Conservation (phyloP, 768 basidiomycete genomes). For the Lactarius pseudohatsudake region DNA sequence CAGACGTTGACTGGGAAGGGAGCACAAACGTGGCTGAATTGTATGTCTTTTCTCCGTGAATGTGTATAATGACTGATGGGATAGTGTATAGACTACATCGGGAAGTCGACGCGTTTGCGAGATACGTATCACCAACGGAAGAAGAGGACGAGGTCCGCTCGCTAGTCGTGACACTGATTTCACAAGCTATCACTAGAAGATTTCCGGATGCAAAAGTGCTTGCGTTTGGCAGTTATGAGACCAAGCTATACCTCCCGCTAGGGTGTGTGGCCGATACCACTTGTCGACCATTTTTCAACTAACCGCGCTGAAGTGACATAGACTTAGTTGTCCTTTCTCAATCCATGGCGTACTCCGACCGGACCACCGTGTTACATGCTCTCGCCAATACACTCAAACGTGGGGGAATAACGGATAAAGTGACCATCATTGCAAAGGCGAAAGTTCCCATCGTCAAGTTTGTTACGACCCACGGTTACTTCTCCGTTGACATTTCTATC, state of each 20-base stretch:
- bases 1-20: slow-evolving; percentile 64
- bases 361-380: slow-evolving; percentile 66
- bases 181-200: slow-evolving; percentile 54
- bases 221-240: slow-evolving; percentile 92
- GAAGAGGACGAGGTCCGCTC: slow-evolving; percentile 84
- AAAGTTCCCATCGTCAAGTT: slow-evolving; percentile 98
- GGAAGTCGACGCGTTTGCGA: slow-evolving; percentile 82
- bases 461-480: slow-evolving; percentile 71
- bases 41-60: slow-evolving; percentile 45
- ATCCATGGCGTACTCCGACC: slow-evolving; percentile 69
- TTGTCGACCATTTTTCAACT: slow-evolving; percentile 12
- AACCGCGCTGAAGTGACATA: slow-evolving; percentile 66
- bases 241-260: slow-evolving; percentile 87
- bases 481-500: slow-evolving; percentile 91
- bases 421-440: slow-evolving; percentile 89
- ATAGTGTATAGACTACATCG: slow-evolving; percentile 62
- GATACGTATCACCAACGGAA: slow-evolving; percentile 84
- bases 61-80: slow-evolving; percentile 16
- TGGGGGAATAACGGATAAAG: slow-evolving; percentile 70
- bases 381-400: slow-evolving; percentile 78
- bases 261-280: slow-evolving; percentile 58
- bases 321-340: slow-evolving; percentile 88
- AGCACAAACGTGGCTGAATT: slow-evolving; percentile 82
- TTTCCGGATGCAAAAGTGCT: slow-evolving; percentile 81
- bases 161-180: slow-evolving; percentile 68